Conservation (phyloP, 441 rosid species). For the Populus trichocarpa region DNA sequence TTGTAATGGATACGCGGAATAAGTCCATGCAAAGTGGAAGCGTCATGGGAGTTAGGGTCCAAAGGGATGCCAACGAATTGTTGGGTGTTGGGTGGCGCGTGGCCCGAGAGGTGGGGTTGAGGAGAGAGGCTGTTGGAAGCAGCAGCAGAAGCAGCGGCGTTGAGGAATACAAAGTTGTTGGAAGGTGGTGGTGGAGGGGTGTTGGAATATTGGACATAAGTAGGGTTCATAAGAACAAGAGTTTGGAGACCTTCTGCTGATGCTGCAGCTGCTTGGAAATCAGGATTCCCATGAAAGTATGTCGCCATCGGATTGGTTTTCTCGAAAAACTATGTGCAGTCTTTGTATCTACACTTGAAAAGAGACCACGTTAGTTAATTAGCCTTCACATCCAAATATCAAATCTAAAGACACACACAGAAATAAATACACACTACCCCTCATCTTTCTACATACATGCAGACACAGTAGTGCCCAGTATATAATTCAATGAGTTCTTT, state of each 20-base stretch:
- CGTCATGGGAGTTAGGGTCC: slow-evolving; percentile 48
- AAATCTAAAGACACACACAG: neutral
- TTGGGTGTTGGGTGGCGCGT: slow-evolving; percentile 56
- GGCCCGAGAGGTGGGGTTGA: slow-evolving; percentile 23
- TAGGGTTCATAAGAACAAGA: slow-evolving; percentile 91
- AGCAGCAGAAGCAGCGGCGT: neutral
- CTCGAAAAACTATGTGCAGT: neutral
- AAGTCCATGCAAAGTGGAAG: slow-evolving; percentile 68
- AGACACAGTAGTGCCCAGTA: neutral
- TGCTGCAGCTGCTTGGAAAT: slow-evolving; percentile 41
- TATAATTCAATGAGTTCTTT: neutral
- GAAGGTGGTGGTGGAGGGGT: slow-evolving; percentile 30
- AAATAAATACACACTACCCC: neutral
- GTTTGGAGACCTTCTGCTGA: slow-evolving; percentile 73
- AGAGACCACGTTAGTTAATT: slow-evolving; percentile 18
- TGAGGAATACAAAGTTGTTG: slow-evolving; percentile 8
- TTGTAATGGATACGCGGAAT: slow-evolving; percentile 71
- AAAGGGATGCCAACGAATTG: slow-evolving; percentile 87
- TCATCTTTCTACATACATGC: neutral
- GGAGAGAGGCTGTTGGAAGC: neutral
- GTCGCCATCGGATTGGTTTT: slow-evolving; percentile 56
- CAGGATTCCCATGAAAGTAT: slow-evolving; percentile 80
- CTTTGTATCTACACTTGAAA: slow-evolving; percentile 25
- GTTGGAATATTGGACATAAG: slow-evolving; percentile 74
- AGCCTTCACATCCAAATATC: slow-evolving; percentile 15